Evolutionary conservation across 2,329 filamentous ascomycete genomes (phyloP), one percentile per base, ranked within the genome.

Genomic region (Fusarium tricinctum): DNA sequence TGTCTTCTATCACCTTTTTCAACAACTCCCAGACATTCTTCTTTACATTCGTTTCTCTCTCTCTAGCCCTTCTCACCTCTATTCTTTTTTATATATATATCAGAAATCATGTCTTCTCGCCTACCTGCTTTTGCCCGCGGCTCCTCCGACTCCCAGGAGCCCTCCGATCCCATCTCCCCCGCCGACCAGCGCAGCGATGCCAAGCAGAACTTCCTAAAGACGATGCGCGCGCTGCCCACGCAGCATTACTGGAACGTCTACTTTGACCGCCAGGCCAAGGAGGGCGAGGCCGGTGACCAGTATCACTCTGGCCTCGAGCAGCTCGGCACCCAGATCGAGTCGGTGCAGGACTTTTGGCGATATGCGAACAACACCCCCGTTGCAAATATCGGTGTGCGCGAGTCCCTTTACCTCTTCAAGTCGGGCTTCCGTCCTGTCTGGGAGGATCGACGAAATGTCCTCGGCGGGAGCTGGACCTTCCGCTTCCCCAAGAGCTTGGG

Each of bases 401-500:
- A 94, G 80, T 91, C 89, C 45, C 86, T 94, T 69, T 92, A 94
- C 77, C 85, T 94, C 69, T 94, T 94, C 84, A 93, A 93, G 79
- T 84, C 88, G 66, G 91, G 91, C 35, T 92, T 93, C 79, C 87
- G 86, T 67, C 92, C 92, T 58, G 83, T 93, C 71, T 94, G 91
- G 91, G 92, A 94, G 81, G 95, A 98, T 77, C 88, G 92, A 40
- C 89, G 96, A 74, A 97, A 97, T 80, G 84, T 91, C 62, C 86
- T 89, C 65, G 95, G 95, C 52, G 95, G 95, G 49, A 91, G 92
- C 77, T 97, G 93, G 93, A 97, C 93, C 22, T 97, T 98, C 80
- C 90, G 94, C 50, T 91, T 97, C 44, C 89, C 91, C 68, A 97
- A 97, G 83, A 85, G 84, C 65, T 85, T 87, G 38, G 88, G 88